Evolutionary conservation across 768 basidiomycete species (phyloP), one percentile per base, ranked within the genome.

Genomic region (Gloeostereum incarnatum): DNA sequence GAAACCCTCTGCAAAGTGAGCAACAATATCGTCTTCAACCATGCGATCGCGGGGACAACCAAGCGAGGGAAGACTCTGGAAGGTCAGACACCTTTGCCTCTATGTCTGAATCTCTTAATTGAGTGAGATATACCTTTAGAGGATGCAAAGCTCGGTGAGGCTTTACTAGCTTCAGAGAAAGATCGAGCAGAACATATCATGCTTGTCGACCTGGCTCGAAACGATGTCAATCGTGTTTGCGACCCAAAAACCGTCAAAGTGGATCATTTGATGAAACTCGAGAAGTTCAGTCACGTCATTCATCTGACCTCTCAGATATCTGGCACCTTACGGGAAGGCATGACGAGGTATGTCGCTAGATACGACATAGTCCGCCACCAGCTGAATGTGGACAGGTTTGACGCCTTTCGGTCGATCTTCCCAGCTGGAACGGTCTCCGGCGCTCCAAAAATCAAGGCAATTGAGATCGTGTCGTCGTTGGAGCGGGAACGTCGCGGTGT

Each of bases 351-450:
- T 36, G 61, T 45, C 11, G 22, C 24, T 20, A 8, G 19, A 1
- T 11, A 22, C 19, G 9, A 4, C 18, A 8, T n/a, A n/a, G n/a
- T n/a, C n/a, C n/a, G n/a, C n/a, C n/a, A n/a, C n/a, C n/a, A n/a
- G n/a, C n/a, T n/a, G n/a, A n/a, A n/a, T n/a, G n/a, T n/a, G n/a
- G 9, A 8, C 47, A 93, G 93, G 47, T 99, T 97, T 53, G 94
- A 98, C 55, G 96, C 96, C 0, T 98, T 99, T 74, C 78, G 94
- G 7, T 97, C 94, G 17, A 98, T 99, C 46, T 98, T 99, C 68
- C 96, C 96, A 1, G 93, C 94, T 13, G 96, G 96, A 0, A 99
- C 96, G 2, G 96, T 99, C 18, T 97, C 94, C 1, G 96, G 96
- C 17, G 96, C 96, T 22, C 96, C 96, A 2, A 99, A 99, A 63